These are phyloP conservation scores for Blastobotrys indianensis DNA, from an alignment of 1,139 yeast genomes.

Conservation along the genomic window DNA sequence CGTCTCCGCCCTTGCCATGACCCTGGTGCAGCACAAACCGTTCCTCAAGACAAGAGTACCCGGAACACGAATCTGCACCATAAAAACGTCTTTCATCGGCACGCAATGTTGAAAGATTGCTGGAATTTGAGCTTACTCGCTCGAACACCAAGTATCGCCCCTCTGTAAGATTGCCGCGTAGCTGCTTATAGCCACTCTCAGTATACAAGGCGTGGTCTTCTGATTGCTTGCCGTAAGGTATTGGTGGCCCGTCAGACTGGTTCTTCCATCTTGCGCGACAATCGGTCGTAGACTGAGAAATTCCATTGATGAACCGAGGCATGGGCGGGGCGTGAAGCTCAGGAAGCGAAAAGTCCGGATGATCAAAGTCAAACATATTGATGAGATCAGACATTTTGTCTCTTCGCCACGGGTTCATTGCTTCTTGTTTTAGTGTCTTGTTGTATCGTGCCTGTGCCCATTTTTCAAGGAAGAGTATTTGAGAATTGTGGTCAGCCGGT, in stretches of 20 bases:
- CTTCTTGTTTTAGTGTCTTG: slow-evolving; percentile 16
- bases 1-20: slow-evolving; percentile 13
- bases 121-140: not conserved
- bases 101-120: slow-evolving; percentile 3
- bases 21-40: slow-evolving; percentile 19
- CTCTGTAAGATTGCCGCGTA: slow-evolving; percentile 26
- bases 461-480: slow-evolving; percentile 24
- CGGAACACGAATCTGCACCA: slow-evolving; percentile 4
- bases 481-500: slow-evolving; percentile 27
- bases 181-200: slow-evolving; percentile 23
- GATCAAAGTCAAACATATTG: slow-evolving; percentile 23
- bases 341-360: slow-evolving; percentile 19
- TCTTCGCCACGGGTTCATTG: slow-evolving; percentile 24
- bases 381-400: slow-evolving; percentile 24
- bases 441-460: slow-evolving; percentile 20
- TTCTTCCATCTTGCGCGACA: slow-evolving; percentile 9
- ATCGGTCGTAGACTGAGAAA: slow-evolving; percentile 3
- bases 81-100: not conserved
- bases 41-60: slow-evolving; percentile 11
- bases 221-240: slow-evolving; percentile 21
- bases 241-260: slow-evolving; percentile 8
- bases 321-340: slow-evolving; percentile 11
- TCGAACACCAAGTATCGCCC: slow-evolving; percentile 22
- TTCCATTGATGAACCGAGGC: slow-evolving; percentile 10
- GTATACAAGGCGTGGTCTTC: slow-evolving; percentile 17